Conservation (phyloP, 306 rosid species). For the barrel medic (Medicago truncatula) region DNA sequence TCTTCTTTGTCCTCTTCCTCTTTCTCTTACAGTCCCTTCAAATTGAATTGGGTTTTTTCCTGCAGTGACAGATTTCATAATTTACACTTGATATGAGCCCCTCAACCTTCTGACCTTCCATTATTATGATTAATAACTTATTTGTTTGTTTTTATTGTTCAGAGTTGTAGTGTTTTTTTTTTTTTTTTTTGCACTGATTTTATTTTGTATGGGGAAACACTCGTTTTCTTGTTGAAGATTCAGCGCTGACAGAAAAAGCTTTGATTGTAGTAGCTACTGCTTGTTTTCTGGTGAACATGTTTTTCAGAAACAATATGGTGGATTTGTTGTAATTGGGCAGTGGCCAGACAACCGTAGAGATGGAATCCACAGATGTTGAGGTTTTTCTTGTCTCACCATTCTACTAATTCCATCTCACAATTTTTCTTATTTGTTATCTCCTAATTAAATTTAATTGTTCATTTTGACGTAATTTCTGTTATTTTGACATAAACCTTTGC, state of each 20-base stretch:
- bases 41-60: constrained; percentile 41
- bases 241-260: constrained; percentile 64
- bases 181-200: constrained; percentile 56
- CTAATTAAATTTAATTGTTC: neutral
- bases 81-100: constrained; percentile 92
- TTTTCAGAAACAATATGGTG: neutral
- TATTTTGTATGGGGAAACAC: constrained; percentile 42
- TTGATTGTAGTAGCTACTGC: constrained; percentile 28
- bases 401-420: constrained; percentile 84
- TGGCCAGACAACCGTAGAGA: constrained; percentile 99
- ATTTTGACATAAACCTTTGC: neutral
- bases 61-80: constrained; percentile 51
- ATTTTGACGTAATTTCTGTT: neutral
- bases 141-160: neutral
- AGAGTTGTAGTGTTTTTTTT: neutral
- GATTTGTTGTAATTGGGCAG: constrained; percentile 51
- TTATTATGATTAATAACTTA: neutral
- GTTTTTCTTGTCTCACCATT: constrained; percentile 42
- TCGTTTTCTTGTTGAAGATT: constrained; percentile 46
- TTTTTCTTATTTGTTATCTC: neutral
- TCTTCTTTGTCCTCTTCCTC: neutral
- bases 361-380: constrained; percentile 87
- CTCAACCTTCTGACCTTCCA: neutral
- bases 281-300: constrained; percentile 21
- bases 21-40: neutral